Conservation (phyloP, 805 yeast genomes). For the Zygosaccharomyces bisporus region DNA sequence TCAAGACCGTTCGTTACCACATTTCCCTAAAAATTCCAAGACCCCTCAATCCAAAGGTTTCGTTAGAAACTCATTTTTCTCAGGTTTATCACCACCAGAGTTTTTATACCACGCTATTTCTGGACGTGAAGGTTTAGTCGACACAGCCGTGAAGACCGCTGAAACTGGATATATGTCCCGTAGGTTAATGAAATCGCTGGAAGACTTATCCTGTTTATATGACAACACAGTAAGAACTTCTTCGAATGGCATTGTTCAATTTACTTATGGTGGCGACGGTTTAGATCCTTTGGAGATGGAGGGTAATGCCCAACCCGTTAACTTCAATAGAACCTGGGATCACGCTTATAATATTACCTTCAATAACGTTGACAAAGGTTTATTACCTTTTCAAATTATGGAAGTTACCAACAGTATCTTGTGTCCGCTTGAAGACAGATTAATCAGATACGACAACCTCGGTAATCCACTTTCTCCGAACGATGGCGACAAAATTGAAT, state of each 20-base stretch:
- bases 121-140: slow-evolving; percentile 99
- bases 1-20: slow-evolving; percentile 97
- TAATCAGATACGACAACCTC: slow-evolving; percentile 68
- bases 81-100: slow-evolving; percentile 95
- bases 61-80: slow-evolving; percentile 89
- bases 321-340: slow-evolving; percentile 91
- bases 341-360: slow-evolving; percentile 78
- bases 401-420: slow-evolving; percentile 53
- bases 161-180: slow-evolving; percentile 99
- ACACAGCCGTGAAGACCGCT: slow-evolving; percentile 98
- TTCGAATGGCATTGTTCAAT: slow-evolving; percentile 93
- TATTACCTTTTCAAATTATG: slow-evolving; percentile 68
- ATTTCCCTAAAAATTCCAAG: slow-evolving; percentile 90
- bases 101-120: slow-evolving; percentile 97
- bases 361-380: slow-evolving; percentile 47
- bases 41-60: slow-evolving; percentile 98
- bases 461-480: slow-evolving; percentile 51
- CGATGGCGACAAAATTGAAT: slow-evolving; percentile 51
- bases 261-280: slow-evolving; percentile 98
- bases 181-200: slow-evolving; percentile 94
- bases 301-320: slow-evolving; percentile 96
- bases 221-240: slow-evolving; percentile 95
- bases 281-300: slow-evolving; percentile 98
- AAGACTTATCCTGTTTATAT: slow-evolving; percentile 89
- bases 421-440: slow-evolving; percentile 53